phyloP scores from a whole-genome alignment of 2,329 filamentous ascomycete species.

The Arthrobotrys sphaeroides region DNA sequence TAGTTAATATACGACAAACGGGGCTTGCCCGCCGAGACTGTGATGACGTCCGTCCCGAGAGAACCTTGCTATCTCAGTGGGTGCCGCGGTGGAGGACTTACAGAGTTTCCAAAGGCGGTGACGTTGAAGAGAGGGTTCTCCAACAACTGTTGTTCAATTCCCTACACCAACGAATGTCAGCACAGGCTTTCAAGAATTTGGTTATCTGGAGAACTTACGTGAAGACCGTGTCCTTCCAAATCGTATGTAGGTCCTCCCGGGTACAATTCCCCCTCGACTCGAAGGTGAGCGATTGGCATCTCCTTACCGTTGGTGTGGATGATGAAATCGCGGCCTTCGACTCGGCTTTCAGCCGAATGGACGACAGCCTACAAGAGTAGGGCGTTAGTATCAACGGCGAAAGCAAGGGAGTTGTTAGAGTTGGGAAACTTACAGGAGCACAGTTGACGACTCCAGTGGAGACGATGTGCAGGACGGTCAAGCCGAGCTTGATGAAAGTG shows the following conservation, averaged over 20 bases:
- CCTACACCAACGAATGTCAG: not conserved
- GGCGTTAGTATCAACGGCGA: not conserved
- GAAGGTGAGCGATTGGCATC: not conserved
- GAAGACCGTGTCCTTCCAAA: not conserved
- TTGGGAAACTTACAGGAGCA: slow-evolving; percentile 3
- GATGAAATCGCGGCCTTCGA: not conserved
- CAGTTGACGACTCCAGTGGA: not conserved
- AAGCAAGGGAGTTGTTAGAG: not conserved
- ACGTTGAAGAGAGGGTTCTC: not conserved
- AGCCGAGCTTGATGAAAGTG: not conserved
- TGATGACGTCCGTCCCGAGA: too few species aligned
- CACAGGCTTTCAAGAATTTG: not conserved
- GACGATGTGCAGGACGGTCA: not conserved
- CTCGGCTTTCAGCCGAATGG: not conserved
- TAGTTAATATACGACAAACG: not conserved
- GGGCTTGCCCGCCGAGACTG: not conserved
- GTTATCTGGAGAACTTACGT: slow-evolving; percentile 36
- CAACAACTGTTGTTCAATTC: not conserved
- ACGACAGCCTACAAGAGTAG: not conserved
- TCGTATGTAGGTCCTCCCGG: slow-evolving; percentile 18
- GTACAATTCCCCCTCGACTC: slow-evolving; percentile 25
- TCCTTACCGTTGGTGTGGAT: not conserved
- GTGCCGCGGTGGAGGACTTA: slow-evolving; percentile 3
- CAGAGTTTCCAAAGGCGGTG: not conserved
- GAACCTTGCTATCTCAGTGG: too few species aligned